Conservation (phyloP, 805 yeast species). For the Lipomyces spencermartinsiae region DNA sequence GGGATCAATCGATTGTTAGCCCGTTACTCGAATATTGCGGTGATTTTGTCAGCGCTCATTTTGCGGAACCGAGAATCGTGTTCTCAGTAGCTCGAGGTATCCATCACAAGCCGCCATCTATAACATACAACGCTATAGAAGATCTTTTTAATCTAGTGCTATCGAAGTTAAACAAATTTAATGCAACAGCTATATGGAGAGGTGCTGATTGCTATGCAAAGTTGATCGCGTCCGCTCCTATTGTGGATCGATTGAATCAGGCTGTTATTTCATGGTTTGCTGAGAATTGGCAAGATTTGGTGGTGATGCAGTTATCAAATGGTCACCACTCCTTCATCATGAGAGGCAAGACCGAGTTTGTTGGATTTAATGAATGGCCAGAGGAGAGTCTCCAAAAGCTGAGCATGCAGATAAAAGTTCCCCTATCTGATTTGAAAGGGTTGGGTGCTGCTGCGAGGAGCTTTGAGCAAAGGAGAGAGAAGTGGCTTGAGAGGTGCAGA, state of each 20-base stretch:
- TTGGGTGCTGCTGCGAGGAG: conserved; percentile 20
- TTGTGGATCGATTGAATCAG: conserved; percentile 18
- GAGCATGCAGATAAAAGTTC: conserved; percentile 26
- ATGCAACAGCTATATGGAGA: conserved; percentile 35
- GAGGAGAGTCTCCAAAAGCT: conserved; percentile 28
- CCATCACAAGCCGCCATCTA: conserved; percentile 20
- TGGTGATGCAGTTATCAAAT: conserved; percentile 11
- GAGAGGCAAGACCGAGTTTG: conserved; percentile 10
- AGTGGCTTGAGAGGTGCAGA: conserved; percentile 30
- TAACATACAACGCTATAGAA: conserved; percentile 32
- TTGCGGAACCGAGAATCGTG: conserved; percentile 35
- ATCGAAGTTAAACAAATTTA: conserved; percentile 5
- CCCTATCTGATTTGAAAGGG: conserved; percentile 22
- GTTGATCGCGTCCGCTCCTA: conserved; percentile 21
- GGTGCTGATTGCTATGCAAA: conserved; percentile 34
- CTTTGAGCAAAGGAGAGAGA: conserved; percentile 22
- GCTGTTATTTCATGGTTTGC: conserved; percentile 28
- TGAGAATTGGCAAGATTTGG: conserved; percentile 29
- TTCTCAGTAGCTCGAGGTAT: conserved; percentile 30
- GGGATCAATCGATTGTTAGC: conserved; percentile 26
- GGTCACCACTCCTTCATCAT: conserved; percentile 3
- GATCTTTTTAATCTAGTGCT: conserved; percentile 17
- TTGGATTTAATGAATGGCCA: conserved; percentile 27
- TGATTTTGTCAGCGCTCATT: conserved; percentile 15
- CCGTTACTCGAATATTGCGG: conserved; percentile 31